Base-by-base conservation (phyloP, 2,329 filamentous ascomycete species). In the Fusarium sp. region DNA sequence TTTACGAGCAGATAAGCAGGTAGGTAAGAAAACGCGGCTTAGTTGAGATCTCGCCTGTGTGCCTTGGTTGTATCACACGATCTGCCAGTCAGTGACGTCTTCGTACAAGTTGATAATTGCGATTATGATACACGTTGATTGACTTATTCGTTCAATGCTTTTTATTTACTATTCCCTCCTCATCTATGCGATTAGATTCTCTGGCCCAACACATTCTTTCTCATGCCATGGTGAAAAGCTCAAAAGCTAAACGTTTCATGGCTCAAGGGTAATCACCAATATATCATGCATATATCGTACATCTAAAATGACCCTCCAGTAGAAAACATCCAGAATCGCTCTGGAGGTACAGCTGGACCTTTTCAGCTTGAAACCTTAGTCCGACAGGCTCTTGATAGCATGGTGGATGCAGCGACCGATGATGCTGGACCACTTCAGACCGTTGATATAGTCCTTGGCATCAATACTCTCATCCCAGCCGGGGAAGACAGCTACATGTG, bases 381-480 rank as follows among this genome's bases (percentile, higher is more conserved):
- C 63, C 0, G 63, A 61, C 6, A 87, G 72, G 43, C 79, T 85
- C 70, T 84, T 82, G 30, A 83, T 84, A 5, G 89, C 89, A 15
- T 84, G 83, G 37, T 78, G 74, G 40, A 92, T 84, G 59, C 85
- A 87, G 17, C 80, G 81, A 58, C 89, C 84, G 66, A 92, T 90
- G 66, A 92, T 91, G 20, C 81, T 83, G 3, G 87, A 85, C 90
- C 90, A 92, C 78, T 86, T 88, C 52, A 87, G 76, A 0, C 89
- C 90, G 67, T 90, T 90, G 17, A 79, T 82, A 77, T 86, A 91
- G 77, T 92, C 88, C 75, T 87, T 86, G 15, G 84, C 83, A 66
- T 92, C 89, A 68, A 92, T 91, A 63, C 89, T 90, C 81, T 92
- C 90, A 15, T 88, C 85, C 54, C 92, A 81, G 0, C 90, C 90